Evolutionary conservation across 176 grass and related monocot species (phyloP).

Genomic region (Leersia perrieri): DNA sequence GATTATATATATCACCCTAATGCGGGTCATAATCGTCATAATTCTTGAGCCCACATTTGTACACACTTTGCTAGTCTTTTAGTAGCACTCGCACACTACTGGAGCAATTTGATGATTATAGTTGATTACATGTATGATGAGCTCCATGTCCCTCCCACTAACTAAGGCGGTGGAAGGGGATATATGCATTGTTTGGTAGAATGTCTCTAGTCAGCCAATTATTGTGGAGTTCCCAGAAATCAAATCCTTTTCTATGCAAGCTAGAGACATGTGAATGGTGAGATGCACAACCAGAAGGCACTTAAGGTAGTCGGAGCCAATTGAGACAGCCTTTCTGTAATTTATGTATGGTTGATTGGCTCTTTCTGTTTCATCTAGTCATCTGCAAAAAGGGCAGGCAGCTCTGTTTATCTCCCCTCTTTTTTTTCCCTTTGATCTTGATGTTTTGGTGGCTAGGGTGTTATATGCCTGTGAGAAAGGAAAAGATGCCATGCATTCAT

Average conservation of each 20-base stretch:
- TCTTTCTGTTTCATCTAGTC: neutral
- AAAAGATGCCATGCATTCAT: slow-evolving; percentile 8
- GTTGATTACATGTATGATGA: slow-evolving; percentile 4
- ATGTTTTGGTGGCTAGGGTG: slow-evolving; percentile 38
- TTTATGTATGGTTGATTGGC: neutral
- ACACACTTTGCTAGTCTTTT: slow-evolving; percentile 20
- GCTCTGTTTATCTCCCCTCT: neutral
- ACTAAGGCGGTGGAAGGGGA: neutral
- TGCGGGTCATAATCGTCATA: slow-evolving; percentile 24
- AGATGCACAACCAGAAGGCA: neutral
- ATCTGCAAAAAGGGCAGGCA: neutral
- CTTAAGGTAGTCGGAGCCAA: neutral
- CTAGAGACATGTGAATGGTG: neutral
- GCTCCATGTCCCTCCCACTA: slow-evolving; percentile 8
- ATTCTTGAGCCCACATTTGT: slow-evolving; percentile 17
- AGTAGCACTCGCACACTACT: neutral
- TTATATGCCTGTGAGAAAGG: neutral
- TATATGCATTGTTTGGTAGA: slow-evolving; percentile 20
- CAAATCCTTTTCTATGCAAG: neutral
- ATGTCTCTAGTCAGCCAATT: slow-evolving; percentile 27
- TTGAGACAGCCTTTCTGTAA: neutral
- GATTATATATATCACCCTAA: neutral
- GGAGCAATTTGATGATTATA: neutral
- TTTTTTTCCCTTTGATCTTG: slow-evolving; percentile 1
- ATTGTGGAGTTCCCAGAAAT: slow-evolving; percentile 27